phyloP scores from a whole-genome alignment of 495 filamentous ascomycete species.

The Penicillium desertorum region DNA sequence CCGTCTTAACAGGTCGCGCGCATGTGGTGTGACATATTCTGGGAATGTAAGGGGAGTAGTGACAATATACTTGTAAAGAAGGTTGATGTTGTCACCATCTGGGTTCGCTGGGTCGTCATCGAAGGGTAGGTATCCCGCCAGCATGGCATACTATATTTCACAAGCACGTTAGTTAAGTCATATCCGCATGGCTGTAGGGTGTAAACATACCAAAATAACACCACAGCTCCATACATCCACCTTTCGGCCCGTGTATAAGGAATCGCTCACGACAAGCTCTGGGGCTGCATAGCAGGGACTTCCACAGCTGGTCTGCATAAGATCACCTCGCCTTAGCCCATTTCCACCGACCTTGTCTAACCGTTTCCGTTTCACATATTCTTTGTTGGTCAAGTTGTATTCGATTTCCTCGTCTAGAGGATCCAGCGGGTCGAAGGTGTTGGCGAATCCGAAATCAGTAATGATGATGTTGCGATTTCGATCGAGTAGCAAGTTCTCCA shows the following conservation, averaged over 20 bases:
- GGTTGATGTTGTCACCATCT: conserved; percentile 98
- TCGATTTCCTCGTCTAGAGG: conserved; percentile 90
- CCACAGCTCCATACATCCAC: conserved; percentile 99
- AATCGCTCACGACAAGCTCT: conserved; percentile 96
- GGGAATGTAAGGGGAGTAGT: conserved; percentile 96
- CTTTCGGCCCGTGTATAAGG: conserved; percentile 93
- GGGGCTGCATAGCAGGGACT: conserved; percentile 90
- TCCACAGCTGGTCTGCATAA: conserved; percentile 60
- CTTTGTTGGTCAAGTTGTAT: conserved; percentile 76
- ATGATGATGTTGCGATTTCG: conserved; percentile 99
- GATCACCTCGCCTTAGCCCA: conserved; percentile 69
- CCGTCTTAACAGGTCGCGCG: conserved; percentile 83
- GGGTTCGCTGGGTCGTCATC: conserved; percentile 98
- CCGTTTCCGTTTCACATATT: conserved; percentile 75
- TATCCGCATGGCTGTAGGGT: not conserved
- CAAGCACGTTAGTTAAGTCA: conserved; percentile 7
- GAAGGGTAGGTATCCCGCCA: conserved; percentile 97
- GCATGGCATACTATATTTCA: conserved; percentile 83
- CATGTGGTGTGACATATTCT: conserved; percentile 98
- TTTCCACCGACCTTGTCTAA: conserved; percentile 82
- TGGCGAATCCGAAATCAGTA: conserved; percentile 98
- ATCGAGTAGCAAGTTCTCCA: conserved; percentile 95
- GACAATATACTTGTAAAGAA: conserved; percentile 99
- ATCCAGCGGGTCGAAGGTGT: conserved; percentile 89
- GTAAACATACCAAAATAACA: conserved; percentile 84